Evolutionary conservation across 2,329 filamentous ascomycete species (phyloP).

Genomic region (Gnomoniopsis smithogilvyi): DNA sequence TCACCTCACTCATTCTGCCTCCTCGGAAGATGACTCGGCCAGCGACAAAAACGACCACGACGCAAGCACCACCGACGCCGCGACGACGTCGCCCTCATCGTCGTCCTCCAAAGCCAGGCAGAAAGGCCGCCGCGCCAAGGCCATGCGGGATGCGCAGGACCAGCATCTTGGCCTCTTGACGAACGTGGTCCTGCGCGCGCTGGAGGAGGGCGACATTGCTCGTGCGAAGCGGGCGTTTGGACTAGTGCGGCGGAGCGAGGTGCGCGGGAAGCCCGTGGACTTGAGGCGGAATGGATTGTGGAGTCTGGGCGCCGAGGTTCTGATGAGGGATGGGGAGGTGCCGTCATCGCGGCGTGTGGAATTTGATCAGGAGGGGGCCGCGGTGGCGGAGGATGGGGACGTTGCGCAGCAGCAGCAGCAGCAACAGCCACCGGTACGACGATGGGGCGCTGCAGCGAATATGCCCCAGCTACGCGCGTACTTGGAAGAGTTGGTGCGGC

Average conservation of each 20-base stretch:
- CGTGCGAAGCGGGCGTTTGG: slow-evolving; percentile 75
- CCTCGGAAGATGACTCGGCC: not conserved
- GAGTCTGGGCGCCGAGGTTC: slow-evolving; percentile 80
- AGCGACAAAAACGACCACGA: slow-evolving; percentile 10
- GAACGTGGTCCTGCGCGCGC: slow-evolving; percentile 67
- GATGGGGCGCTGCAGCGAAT: slow-evolving; percentile 45
- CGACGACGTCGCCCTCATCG: not conserved
- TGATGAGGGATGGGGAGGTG: slow-evolving; percentile 60
- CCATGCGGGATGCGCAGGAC: slow-evolving; percentile 20
- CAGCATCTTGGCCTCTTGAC: slow-evolving; percentile 65
- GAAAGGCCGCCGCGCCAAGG: slow-evolving; percentile 33
- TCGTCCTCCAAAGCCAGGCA: not conserved
- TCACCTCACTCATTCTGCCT: not conserved
- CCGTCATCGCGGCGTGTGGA: not conserved
- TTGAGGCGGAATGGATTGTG: slow-evolving; percentile 68
- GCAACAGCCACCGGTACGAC: slow-evolving; percentile 13
- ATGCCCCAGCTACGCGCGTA: slow-evolving; percentile 52
- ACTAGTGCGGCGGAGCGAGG: slow-evolving; percentile 58
- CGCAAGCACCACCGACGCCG: slow-evolving; percentile 7
- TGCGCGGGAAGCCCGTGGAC: slow-evolving; percentile 59
- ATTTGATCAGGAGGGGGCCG: slow-evolving; percentile 6
- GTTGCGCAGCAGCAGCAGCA: slow-evolving; percentile 4
- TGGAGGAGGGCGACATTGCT: slow-evolving; percentile 66
- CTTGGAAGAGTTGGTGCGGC: slow-evolving; percentile 74
- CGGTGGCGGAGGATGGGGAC: not conserved